Conservation (phyloP, 2,329 filamentous ascomycete genomes). For the Albifimbria verrucaria region DNA sequence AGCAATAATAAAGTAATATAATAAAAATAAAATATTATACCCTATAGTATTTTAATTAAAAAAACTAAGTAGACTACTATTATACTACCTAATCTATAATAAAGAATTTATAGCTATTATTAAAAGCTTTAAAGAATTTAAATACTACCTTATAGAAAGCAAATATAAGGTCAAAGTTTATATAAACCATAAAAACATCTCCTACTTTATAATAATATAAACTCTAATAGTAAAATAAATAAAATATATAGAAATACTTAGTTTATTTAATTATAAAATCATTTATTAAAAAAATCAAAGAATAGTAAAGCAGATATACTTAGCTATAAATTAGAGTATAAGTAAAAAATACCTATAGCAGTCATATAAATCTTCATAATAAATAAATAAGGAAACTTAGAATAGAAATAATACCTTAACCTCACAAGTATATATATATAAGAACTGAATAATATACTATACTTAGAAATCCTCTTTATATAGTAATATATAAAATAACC, state of each 20-base stretch:
- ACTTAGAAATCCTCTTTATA: neutral
- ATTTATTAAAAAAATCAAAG: neutral
- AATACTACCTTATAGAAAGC: too few species aligned
- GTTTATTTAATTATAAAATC: neutral
- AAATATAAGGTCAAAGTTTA: too few species aligned
- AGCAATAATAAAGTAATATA: neutral
- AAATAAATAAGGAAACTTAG: neutral
- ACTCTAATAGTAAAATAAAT: neutral
- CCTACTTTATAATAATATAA: neutral
- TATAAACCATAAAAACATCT: neutral
- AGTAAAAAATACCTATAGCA: too few species aligned
- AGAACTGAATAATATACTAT: neutral
- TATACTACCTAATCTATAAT: neutral
- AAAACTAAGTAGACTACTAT: neutral
- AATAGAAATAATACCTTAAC: neutral
- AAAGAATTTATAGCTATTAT: too few species aligned
- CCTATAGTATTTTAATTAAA: neutral
- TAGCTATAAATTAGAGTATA: too few species aligned
- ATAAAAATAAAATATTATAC: neutral
- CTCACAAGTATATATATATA: neutral
- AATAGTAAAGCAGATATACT: neutral
- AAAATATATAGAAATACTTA: neutral
- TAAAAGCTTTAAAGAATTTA: too few species aligned
- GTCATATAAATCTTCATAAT: neutral
- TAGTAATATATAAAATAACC: neutral